Percentiles rank a stretch among this genome's conserved stretches.
Conservation (phyloP, 176 grass and related monocot genomes). For the maize (Zea mays) region Zm-B73-REFERENCE-NAM-5.0 NC_050103.1:179316501-179317000, state of each 20-base stretch:
- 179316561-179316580: not conserved
- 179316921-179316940: not conserved
- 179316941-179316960: constrained; percentile 35
- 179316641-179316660: not conserved
- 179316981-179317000: constrained; percentile 9
- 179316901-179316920: not conserved
- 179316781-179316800: constrained; percentile 88
- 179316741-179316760: constrained; percentile 64
- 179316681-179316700: constrained; percentile 96
- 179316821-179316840: constrained; percentile 46
- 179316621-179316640: not conserved
- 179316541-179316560: constrained; percentile 85
- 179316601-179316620: not conserved
- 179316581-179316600: not conserved
- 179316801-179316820: constrained; percentile 61
- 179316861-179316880: constrained; percentile 35
- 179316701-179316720: constrained; percentile 89
- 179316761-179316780: constrained; percentile 75
- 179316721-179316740: constrained; percentile 72
- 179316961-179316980: constrained; percentile 37
- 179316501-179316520: constrained; percentile 82
- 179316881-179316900: constrained; percentile 26
- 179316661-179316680: constrained; percentile 48
- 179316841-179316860: not conserved
- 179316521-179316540: constrained; percentile 73